Conservation (phyloP, 2,329 filamentous ascomycete genomes). For the Colletotrichum gloeosporioides region DNA sequence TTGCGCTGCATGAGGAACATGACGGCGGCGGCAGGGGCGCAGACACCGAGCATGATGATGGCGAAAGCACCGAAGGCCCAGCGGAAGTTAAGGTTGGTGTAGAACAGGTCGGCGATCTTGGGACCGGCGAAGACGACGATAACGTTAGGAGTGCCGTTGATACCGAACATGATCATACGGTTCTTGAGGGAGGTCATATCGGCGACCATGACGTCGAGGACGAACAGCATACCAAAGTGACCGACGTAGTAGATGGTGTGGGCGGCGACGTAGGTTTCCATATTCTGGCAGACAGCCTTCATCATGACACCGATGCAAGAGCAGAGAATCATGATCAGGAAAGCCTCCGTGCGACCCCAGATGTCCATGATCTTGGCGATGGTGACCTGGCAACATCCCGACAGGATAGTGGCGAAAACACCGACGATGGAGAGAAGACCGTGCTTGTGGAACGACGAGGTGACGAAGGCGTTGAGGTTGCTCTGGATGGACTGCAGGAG, state of each 20-base stretch:
- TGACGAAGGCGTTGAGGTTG: conserved; percentile 51
- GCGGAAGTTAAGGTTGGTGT: conserved; percentile 41
- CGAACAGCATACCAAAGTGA: conserved; percentile 44
- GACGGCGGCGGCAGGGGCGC: conserved; percentile 38
- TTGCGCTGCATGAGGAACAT: conserved; percentile 46
- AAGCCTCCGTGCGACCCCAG: conserved; percentile 53
- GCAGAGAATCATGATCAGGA: conserved; percentile 44
- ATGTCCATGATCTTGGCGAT: conserved; percentile 56
- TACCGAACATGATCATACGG: conserved; percentile 45
- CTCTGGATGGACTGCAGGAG: conserved; percentile 41
- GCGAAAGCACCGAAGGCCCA: conserved; percentile 66
- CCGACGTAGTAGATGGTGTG: conserved; percentile 71
- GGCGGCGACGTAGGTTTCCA: conserved; percentile 64
- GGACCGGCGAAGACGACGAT: conserved; percentile 49
- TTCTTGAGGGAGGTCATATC: conserved; percentile 50
- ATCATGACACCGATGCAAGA: conserved; percentile 63
- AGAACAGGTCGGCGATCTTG: conserved; percentile 44
- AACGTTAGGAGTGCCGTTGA: conserved; percentile 49
- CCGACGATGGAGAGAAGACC: conserved; percentile 69
- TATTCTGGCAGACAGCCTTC: conserved; percentile 64
- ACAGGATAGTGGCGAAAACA: conserved; percentile 60
- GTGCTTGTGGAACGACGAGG: conserved; percentile 68
- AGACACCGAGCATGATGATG: conserved; percentile 62
- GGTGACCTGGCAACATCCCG: conserved; percentile 42
- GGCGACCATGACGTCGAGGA: conserved; percentile 46